A percentile compares a stretch with the other conserved stretches of the same genome.
Evolutionary conservation across 139 green algal species (phyloP).

Genomic region (Chlorella sp.): DNA sequence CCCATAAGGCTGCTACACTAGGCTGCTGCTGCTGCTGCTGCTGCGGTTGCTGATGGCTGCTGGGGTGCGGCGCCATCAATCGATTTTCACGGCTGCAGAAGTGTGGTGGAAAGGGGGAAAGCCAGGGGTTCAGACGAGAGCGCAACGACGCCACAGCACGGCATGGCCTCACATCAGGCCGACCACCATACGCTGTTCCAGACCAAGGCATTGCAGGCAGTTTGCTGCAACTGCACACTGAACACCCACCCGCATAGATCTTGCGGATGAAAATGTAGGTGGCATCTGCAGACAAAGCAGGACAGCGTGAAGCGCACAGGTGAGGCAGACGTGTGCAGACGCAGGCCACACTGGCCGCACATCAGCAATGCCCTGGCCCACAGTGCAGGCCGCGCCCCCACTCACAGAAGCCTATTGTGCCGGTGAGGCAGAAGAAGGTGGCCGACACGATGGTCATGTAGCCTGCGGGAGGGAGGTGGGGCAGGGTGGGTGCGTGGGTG

Average conservation of each 20-base stretch:
- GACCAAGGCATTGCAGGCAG: no score
- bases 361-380: no score
- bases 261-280: constrained; percentile 89
- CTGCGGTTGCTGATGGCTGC: no score
- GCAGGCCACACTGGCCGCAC: no score
- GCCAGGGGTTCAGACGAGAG: background rate
- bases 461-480: constrained; percentile 29
- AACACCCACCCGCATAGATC: constrained; percentile 86
- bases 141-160: background rate
- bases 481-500: background rate
- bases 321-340: no score
- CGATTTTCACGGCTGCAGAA: background rate
- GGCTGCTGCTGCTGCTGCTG: background rate
- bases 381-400: no score
- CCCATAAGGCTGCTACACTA: background rate
- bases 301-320: no score
- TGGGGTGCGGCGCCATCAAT: background rate
- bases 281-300: constrained; percentile 41
- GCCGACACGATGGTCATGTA: constrained; percentile 97
- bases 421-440: constrained; percentile 80
- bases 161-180: background rate
- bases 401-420: constrained; percentile 93
- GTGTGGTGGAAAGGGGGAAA: background rate
- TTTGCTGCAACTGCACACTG: background rate
- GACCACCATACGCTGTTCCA: no score